phyloP scores from a whole-genome alignment of 768 basidiomycete species.

The Amylocystis lapponica region DNA sequence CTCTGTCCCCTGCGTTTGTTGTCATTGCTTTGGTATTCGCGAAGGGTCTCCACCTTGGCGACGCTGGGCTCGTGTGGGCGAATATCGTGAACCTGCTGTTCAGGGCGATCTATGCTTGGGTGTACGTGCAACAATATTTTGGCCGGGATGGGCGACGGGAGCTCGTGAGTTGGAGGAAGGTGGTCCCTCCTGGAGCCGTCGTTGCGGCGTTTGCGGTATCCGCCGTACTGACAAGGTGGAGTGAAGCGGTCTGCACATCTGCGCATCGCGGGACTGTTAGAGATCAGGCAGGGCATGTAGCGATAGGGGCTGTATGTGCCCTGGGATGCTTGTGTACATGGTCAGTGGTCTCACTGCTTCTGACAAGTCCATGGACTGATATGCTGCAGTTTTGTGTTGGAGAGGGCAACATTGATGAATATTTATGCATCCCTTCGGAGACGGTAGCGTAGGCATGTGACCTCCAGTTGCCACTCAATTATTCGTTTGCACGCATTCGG shows the following conservation, averaged over 20 bases:
- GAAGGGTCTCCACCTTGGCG: slow-evolving; percentile 42
- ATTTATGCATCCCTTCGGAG: background rate
- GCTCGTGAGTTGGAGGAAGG: slow-evolving; percentile 15
- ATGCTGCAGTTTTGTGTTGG: slow-evolving; percentile 17
- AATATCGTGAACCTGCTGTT: slow-evolving; percentile 64
- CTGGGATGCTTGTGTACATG: slow-evolving; percentile 19
- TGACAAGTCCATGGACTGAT: background rate
- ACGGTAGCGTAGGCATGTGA: background rate
- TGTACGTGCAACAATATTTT: slow-evolving; percentile 49
- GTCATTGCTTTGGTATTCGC: slow-evolving; percentile 43
- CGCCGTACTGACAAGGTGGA: slow-evolving; percentile 19
- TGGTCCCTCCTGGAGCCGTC: slow-evolving; percentile 21
- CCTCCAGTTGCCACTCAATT: background rate
- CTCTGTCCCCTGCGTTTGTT: slow-evolving; percentile 67
- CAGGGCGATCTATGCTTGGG: slow-evolving; percentile 55
- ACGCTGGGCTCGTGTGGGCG: slow-evolving; percentile 68
- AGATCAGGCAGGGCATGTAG: slow-evolving; percentile 22
- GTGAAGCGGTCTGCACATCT: slow-evolving; percentile 13
- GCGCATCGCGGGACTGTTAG: slow-evolving; percentile 14
- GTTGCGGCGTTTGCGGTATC: slow-evolving; percentile 20
- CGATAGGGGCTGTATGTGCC: slow-evolving; percentile 18
- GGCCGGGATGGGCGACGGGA: slow-evolving; percentile 7
- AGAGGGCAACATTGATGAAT: slow-evolving; percentile 14
- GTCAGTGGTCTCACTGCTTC: slow-evolving; percentile 3
- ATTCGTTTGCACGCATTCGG: no score